phyloP scores from a whole-genome alignment of 768 basidiomycete genomes.

The Kwoniella mangroviensis region DNA sequence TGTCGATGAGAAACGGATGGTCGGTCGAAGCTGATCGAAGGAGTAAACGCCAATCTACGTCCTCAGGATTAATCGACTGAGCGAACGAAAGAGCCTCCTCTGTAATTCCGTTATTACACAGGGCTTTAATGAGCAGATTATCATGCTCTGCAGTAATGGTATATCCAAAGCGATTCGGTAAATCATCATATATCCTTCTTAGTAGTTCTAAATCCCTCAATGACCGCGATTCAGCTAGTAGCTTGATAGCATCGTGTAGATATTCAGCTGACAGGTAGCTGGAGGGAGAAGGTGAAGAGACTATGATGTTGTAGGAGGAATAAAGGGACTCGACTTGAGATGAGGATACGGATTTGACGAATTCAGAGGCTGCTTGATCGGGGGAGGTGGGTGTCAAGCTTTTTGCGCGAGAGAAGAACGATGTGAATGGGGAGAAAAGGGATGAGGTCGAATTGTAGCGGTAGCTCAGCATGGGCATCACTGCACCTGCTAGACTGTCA shows the following conservation, averaged over 20 bases:
- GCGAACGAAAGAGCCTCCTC: slow-evolving; percentile 17
- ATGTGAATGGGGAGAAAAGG: slow-evolving; percentile 22
- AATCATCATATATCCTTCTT: slow-evolving; percentile 20
- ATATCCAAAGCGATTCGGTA: slow-evolving; percentile 1
- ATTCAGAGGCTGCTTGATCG: background rate
- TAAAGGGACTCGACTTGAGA: background rate
- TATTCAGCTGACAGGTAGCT: background rate
- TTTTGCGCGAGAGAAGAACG: slow-evolving; percentile 23
- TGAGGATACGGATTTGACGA: background rate
- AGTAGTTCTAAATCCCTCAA: slow-evolving; percentile 2
- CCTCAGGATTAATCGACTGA: background rate
- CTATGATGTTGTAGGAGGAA: slow-evolving; percentile 6
- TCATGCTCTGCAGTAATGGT: background rate
- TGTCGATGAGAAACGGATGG: background rate
- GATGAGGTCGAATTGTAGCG: slow-evolving; percentile 24
- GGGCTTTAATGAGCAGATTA: background rate
- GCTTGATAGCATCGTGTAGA: background rate
- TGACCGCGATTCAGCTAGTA: background rate
- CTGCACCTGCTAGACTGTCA: no score
- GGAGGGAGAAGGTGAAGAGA: background rate
- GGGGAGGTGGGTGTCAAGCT: background rate
- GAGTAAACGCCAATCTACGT: slow-evolving; percentile 12
- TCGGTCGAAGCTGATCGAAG: slow-evolving; percentile 9
- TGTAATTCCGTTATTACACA: slow-evolving; percentile 4
- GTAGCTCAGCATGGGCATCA: background rate